phyloP scores from a whole-genome alignment of 1,139 yeast species.

The Magnusiomyces clavatus region DNA sequence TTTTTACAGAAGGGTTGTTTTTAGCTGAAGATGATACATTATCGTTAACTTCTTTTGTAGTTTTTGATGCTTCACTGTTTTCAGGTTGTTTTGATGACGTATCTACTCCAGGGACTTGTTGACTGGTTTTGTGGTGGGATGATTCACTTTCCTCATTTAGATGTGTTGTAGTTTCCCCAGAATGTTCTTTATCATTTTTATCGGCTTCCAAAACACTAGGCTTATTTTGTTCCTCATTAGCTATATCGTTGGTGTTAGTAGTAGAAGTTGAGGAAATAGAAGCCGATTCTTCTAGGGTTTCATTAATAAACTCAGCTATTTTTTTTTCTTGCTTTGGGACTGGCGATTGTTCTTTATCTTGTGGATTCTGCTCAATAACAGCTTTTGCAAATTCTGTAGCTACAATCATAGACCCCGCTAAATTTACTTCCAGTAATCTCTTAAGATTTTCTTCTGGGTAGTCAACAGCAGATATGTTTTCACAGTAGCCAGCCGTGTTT shows the following conservation, averaged over 20 bases:
- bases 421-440: conserved; percentile 60
- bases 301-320: not conserved
- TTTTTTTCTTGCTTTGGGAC: too few relatives aligned
- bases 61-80: too few relatives aligned
- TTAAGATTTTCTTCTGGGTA: conserved; percentile 69
- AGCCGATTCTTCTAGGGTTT: too few relatives aligned
- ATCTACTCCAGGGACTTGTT: not conserved
- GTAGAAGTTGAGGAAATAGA: too few relatives aligned
- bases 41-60: too few relatives aligned
- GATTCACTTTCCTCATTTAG: too few relatives aligned
- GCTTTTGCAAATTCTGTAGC: conserved; percentile 59
- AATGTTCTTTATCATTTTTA: not conserved
- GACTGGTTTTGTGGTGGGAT: not conserved
- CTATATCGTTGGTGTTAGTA: too few relatives aligned
- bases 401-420: conserved; percentile 69
- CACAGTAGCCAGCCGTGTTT: conserved; percentile 80
- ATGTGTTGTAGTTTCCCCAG: not conserved
- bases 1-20: too few relatives aligned
- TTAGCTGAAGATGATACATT: too few relatives aligned
- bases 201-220: too few relatives aligned
- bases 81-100: too few relatives aligned
- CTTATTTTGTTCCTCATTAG: too few relatives aligned
- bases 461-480: conserved; percentile 64
- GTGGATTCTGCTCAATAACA: conserved; percentile 37
- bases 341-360: conserved; percentile 13